Conservation (phyloP, 495 filamentous ascomycete genomes). For the Barbatosphaeria neglecta region DNA sequence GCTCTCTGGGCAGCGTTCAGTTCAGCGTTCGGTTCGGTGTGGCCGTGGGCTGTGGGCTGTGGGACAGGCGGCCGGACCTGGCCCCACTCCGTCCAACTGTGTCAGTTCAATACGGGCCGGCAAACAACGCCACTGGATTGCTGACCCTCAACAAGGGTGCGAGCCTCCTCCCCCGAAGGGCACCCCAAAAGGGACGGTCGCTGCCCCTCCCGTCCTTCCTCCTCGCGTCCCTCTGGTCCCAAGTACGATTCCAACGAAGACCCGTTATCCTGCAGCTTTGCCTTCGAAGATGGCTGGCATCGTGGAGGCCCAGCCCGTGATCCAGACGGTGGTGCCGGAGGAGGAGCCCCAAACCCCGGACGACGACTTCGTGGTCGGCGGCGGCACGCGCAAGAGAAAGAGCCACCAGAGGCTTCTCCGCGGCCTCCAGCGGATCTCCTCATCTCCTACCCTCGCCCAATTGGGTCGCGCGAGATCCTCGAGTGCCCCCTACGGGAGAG, state of each 20-base stretch:
- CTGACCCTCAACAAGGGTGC: neutral
- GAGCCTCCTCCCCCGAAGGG: neutral
- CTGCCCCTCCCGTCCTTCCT: too few relatives aligned
- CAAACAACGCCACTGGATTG: neutral
- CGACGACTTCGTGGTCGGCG: conserved; percentile 26
- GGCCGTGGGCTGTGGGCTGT: too few relatives aligned
- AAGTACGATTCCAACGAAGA: neutral
- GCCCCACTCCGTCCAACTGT: neutral
- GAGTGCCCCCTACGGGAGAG: conserved; percentile 48
- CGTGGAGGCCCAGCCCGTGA: neutral
- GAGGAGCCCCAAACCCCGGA: conserved; percentile 2
- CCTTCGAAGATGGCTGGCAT: neutral
- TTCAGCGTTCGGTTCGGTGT: neutral
- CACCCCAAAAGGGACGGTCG: neutral
- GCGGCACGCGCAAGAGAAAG: conserved; percentile 51
- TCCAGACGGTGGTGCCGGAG: neutral
- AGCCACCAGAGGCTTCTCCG: conserved; percentile 65
- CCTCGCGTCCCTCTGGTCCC: too few relatives aligned
- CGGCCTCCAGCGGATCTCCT: conserved; percentile 78
- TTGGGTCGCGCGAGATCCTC: conserved; percentile 52
- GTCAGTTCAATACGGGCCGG: neutral
- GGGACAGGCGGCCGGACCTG: too few relatives aligned
- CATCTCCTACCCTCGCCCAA: conserved; percentile 63
- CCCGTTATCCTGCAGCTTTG: neutral
- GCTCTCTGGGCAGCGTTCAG: too few relatives aligned